phyloP scores from a whole-genome alignment of 208 protist species.

The Blechomonas ayalai region DNA sequence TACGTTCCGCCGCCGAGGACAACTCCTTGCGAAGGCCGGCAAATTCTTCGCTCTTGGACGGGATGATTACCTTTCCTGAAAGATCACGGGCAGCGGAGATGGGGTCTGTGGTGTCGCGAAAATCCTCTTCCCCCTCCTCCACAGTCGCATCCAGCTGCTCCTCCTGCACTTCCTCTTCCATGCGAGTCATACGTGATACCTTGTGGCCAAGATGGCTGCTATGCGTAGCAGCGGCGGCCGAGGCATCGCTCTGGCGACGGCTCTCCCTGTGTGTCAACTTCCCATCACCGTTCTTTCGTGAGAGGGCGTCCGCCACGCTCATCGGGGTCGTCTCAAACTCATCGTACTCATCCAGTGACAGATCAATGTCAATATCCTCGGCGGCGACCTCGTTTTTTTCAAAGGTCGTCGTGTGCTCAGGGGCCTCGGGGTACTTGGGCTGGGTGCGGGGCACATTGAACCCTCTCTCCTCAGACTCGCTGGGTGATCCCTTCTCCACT shows the following conservation, averaged over 20 bases:
- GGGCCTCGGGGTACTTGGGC: slow-evolving; percentile 35
- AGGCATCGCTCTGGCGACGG: too few relatives aligned
- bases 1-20: slow-evolving; percentile 16
- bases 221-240: too few relatives aligned
- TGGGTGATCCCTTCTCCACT: slow-evolving; percentile 2
- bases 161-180: not conserved
- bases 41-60: slow-evolving; percentile 12
- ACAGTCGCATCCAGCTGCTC: not conserved
- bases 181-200: not conserved
- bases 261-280: too few relatives aligned
- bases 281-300: too few relatives aligned
- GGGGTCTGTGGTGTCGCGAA: too few relatives aligned
- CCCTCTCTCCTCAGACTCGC: not conserved
- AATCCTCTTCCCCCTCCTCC: not conserved
- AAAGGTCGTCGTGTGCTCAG: slow-evolving; percentile 16
- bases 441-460: slow-evolving; percentile 14
- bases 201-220: not conserved
- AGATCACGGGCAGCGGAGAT: too few relatives aligned
- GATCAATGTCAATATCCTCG: slow-evolving; percentile 27
- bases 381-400: slow-evolving; percentile 36
- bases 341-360: slow-evolving; percentile 26
- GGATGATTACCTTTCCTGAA: too few relatives aligned
- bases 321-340: slow-evolving; percentile 12
- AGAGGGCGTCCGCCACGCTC: slow-evolving; percentile 2
- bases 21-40: too few relatives aligned